Base-by-base conservation (phyloP, 1,139 yeast species). In the Kazachstania sp. region DNA sequence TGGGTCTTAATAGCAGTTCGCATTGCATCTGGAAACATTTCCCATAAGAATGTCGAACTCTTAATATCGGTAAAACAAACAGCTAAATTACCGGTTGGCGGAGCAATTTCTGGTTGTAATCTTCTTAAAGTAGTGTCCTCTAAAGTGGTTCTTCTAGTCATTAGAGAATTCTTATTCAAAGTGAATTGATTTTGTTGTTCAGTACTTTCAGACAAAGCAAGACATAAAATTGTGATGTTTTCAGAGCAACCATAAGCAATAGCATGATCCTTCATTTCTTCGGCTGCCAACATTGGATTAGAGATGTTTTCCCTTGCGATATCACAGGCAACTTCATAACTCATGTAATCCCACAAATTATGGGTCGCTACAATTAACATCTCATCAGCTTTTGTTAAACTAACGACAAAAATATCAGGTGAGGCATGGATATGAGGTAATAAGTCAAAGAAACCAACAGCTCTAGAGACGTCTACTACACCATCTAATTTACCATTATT, bases 1-100 rank as follows among this genome's bases (percentile, higher is more conserved):
- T 92, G 99, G 7, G 86, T 84, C 66, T 88, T 87, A 61, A 92
- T 92, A 0, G 98, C 98, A 3, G 95, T 83, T 65, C 97, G 74
- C 99, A 92, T 92, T 0, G 97, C 95, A 47, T 81, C 79, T 1
- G 97, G 96, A 60, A 82, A 84, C 11, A 87, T 73, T 59, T 92
- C 98, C 99, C 99, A 92, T 48, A 92, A 69, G 46, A 83, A 70
- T 0, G 99, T 92, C 1, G 97, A 90, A 63, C 86, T 90, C 62
- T 92, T 90, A 59, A 92, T 94, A 77, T 92, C 99, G 0, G 99
- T 92, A 65, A 94, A 92, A 1, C 90, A 97, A 77, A 92, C 83
- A 0, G 98, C 97, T 47, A 92, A 72, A 47, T 86, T 88, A 2
- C 97, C 97, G 7, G 84, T 82, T 2, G 99, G 99, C 1, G 99